Percentiles rank a stretch among this genome's conserved stretches.
Conservation (phyloP, 2,329 filamentous ascomycete species). For the Aspergillus persii region DNA sequence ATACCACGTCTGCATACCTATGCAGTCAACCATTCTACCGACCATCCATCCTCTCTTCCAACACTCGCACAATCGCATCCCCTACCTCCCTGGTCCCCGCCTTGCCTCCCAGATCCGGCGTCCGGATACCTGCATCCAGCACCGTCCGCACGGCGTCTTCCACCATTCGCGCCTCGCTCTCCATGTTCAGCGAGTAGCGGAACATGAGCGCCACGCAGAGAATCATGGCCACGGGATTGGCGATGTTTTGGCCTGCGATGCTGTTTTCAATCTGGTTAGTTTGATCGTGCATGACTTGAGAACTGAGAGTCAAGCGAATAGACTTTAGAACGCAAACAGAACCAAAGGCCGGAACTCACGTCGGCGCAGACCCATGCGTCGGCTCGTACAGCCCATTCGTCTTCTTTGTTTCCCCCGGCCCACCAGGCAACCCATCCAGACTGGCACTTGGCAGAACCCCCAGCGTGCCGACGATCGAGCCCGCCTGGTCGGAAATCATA, state of each 20-base stretch:
- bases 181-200: slow-evolving; percentile 78
- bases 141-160: slow-evolving; percentile 75
- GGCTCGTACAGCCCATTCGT: slow-evolving; percentile 93
- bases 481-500: slow-evolving; percentile 89
- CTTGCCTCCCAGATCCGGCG: slow-evolving; percentile 75
- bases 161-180: slow-evolving; percentile 69
- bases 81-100: slow-evolving; percentile 70
- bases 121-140: slow-evolving; percentile 72
- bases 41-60: slow-evolving; percentile 46
- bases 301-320: too few relatives aligned
- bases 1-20: too few relatives aligned
- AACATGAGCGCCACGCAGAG: slow-evolving; percentile 92
- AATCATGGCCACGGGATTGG: slow-evolving; percentile 85
- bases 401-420: slow-evolving; percentile 58
- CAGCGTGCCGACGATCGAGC: slow-evolving; percentile 81
- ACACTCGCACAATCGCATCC: slow-evolving; percentile 70
- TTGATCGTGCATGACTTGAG: background rate
- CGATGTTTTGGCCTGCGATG: slow-evolving; percentile 81
- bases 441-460: slow-evolving; percentile 83
- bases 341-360: slow-evolving; percentile 23
- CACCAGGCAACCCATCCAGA: slow-evolving; percentile 70
- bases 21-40: too few relatives aligned
- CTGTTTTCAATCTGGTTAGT: slow-evolving; percentile 44
- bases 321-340: too few relatives aligned
- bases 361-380: slow-evolving; percentile 65